These are phyloP conservation scores for Garcia nutans DNA, from an alignment of 345 rosid genomes.

Conservation along the genomic window DNA sequence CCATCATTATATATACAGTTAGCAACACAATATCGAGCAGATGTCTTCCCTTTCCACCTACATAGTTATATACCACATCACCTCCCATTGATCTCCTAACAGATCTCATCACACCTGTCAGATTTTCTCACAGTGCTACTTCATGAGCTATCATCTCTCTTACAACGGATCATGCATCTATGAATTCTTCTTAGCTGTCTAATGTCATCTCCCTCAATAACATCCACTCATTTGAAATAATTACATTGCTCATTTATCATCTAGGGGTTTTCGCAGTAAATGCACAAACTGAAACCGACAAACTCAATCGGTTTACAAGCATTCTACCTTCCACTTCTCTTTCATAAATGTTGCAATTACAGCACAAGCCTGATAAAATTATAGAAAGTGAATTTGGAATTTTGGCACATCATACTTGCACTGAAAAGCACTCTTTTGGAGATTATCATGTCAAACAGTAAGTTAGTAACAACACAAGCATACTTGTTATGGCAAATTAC, in stretches of 20 bases:
- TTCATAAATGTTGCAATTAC: neutral
- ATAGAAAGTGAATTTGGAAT: neutral
- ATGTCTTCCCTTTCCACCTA: neutral
- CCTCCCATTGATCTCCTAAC: neutral
- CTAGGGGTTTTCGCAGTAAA: no score
- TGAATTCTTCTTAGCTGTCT: no score
- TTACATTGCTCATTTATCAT: neutral
- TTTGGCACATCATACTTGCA: neutral
- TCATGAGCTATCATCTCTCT: neutral
- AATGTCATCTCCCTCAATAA: neutral
- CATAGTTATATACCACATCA: neutral
- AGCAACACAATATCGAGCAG: neutral
- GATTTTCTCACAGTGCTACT: neutral
- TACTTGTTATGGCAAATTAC: neutral
- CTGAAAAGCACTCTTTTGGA: no score
- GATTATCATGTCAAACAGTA: no score
- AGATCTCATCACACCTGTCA: neutral
- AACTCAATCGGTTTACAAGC: no score
- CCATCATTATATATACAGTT: neutral
- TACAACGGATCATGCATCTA: neutral
- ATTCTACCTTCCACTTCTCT: neutral
- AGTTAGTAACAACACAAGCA: neutral
- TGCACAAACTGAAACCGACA: no score
- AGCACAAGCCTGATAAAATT: neutral
- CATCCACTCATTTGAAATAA: neutral